Evolutionary conservation across 2,329 filamentous ascomycete genomes (phyloP), one percentile per base, ranked within the genome.

Genomic region (Ophiostoma triangulosporum): DNA sequence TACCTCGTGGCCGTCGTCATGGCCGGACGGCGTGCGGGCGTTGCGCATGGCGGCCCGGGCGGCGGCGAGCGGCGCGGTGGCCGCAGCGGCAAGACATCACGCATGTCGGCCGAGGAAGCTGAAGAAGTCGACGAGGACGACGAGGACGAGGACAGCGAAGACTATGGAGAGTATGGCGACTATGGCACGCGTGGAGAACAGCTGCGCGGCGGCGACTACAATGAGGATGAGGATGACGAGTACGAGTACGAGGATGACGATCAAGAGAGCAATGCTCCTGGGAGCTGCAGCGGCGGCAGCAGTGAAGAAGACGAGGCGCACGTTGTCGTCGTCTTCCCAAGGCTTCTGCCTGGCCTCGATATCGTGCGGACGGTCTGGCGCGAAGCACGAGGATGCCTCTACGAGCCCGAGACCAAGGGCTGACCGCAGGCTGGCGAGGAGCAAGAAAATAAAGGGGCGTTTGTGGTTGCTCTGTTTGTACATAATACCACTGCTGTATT

Each of bases 291-390:
- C 24, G 51, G 32, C 6, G 43, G 33, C 53, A 51, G 50, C 40
- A 51, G 52, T 51, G 40, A 36, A 17, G 86, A 94, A 61, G 89
- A 83, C 2, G 91, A 97, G 68, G 78, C 84, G 52, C 84, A 93
- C 59, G 78, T 95, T 4, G 86, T 97, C 0, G 91, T 98, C n/a
- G 89, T 97, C 3, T 98, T 98, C 65, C 91, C 91, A 3, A 77
- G 77, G 54, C 68, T 95, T 59, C 65, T 96, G 57, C 93, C 93
- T 0, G 70, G 80, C 55, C 73, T 86, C 54, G 74, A 72, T 49
- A 84, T 95, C 53, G 73, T 97, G 27, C 89, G 96, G 70, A 77
- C 81, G 60, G 91, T 97, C 2, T 97, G 93, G 93, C 81, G 88
- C 61, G 91, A 89, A 0, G 80, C 84, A 3, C 78, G 87, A 60